phyloP scores from a whole-genome alignment of 2,329 filamentous ascomycete genomes.

The Lasiodiplodia citricola region DNA sequence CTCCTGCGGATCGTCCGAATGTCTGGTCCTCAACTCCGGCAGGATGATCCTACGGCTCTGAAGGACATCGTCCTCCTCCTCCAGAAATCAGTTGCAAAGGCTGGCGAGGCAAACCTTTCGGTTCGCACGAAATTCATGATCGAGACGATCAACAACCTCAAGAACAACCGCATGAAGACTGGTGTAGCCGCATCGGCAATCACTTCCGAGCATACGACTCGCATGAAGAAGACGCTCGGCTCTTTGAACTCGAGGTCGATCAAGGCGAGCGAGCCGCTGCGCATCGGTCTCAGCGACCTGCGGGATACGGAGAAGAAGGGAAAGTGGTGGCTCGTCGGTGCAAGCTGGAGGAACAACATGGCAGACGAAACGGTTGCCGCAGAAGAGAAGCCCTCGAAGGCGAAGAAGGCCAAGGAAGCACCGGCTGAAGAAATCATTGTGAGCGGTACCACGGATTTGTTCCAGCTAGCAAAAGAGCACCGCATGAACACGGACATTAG shows the following conservation, averaged over 20 bases:
- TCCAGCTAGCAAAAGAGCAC: constrained; percentile 76
- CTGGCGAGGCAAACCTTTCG: constrained; percentile 73
- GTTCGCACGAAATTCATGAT: constrained; percentile 97
- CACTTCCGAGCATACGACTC: constrained; percentile 79
- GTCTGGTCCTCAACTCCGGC: constrained; percentile 77
- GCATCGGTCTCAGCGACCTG: constrained; percentile 82
- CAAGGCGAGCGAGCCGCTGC: constrained; percentile 79
- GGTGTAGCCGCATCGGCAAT: constrained; percentile 72
- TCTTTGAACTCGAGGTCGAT: constrained; percentile 71
- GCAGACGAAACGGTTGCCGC: constrained; percentile 40
- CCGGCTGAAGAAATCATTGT: constrained; percentile 31
- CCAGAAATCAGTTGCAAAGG: constrained; percentile 71
- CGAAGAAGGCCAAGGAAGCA: not conserved
- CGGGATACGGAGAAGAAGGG: constrained; percentile 82
- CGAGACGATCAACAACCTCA: constrained; percentile 90
- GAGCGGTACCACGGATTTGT: constrained; percentile 64
- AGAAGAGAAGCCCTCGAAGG: constrained; percentile 45
- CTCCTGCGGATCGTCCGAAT: constrained; percentile 83
- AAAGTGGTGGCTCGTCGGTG: constrained; percentile 98
- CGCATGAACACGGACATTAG: constrained; percentile 87
- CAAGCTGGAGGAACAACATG: constrained; percentile 71
- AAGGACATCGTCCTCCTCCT: constrained; percentile 87
- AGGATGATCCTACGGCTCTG: constrained; percentile 85
- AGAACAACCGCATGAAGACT: constrained; percentile 89
- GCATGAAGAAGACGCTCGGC: constrained; percentile 88